These are phyloP conservation scores for Termitomyces sp. DNA, from an alignment of 1,284 basidiomycete species.

Conservation along the genomic window DNA sequence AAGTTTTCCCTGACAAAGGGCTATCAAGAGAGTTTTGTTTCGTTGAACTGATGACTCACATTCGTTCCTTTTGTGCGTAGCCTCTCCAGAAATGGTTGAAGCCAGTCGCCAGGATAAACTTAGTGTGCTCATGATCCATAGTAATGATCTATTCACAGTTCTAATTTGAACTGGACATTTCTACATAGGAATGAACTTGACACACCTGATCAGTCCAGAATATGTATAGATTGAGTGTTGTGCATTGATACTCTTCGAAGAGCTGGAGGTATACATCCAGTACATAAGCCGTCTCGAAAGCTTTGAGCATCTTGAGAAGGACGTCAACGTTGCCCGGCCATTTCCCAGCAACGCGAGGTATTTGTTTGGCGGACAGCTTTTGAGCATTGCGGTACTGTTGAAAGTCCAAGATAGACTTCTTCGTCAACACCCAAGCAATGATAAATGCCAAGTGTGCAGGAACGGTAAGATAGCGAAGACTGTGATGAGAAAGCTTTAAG, in stretches of 20 bases:
- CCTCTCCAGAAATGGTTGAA: constrained; percentile 66
- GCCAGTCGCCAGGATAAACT: constrained; percentile 62
- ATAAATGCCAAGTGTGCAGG: constrained; percentile 38
- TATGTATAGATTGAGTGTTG: constrained; percentile 61
- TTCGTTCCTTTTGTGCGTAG: constrained; percentile 51
- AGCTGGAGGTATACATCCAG: constrained; percentile 57
- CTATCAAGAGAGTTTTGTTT: neutral
- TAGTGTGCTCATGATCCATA: constrained; percentile 66
- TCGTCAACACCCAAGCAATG: constrained; percentile 32
- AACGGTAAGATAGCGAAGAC: constrained; percentile 28
- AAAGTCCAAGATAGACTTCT: constrained; percentile 29
- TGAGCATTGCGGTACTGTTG: constrained; percentile 38
- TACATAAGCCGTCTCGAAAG: constrained; percentile 53
- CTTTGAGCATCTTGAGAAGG: constrained; percentile 47
- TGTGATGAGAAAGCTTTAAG: constrained; percentile 22
- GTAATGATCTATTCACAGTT: constrained; percentile 48
- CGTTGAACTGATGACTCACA: constrained; percentile 35
- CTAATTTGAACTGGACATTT: constrained; percentile 12
- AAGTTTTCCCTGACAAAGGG: constrained; percentile 50
- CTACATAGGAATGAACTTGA: constrained; percentile 9
- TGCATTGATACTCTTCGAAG: constrained; percentile 63
- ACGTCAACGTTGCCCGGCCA: constrained; percentile 74
- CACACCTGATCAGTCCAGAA: constrained; percentile 62
- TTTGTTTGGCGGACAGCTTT: constrained; percentile 42
- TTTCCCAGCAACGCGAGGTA: constrained; percentile 56